Percentiles rank a stretch among this genome's conserved stretches.
phyloP scores from a whole-genome alignment of 31 red algal genomes.

The Odonthalia washingtoniensis region DNA sequence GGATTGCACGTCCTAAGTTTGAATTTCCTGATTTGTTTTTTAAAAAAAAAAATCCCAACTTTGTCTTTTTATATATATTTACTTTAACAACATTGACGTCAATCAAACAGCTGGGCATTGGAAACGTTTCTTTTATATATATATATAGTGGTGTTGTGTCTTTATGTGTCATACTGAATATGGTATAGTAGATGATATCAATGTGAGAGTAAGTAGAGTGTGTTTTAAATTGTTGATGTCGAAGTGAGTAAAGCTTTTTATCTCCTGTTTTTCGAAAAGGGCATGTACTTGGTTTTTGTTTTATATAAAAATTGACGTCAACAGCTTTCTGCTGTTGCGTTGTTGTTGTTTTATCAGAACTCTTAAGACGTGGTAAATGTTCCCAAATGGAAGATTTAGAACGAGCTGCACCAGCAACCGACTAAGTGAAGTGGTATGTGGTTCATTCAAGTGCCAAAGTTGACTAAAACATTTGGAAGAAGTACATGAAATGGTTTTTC shows the following conservation, averaged over 20 bases:
- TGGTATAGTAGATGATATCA: slow-evolving; percentile 77
- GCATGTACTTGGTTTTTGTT: slow-evolving; percentile 73
- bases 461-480: no score
- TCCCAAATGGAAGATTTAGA: slow-evolving; percentile 82
- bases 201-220: slow-evolving; percentile 89
- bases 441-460: no score
- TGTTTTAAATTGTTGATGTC: slow-evolving; percentile 83
- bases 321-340: slow-evolving; percentile 55
- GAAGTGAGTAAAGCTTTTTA: slow-evolving; percentile 90
- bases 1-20: slow-evolving; percentile 51
- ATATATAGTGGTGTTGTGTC: no score
- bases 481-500: no score
- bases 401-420: slow-evolving; percentile 34
- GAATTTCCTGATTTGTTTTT: slow-evolving; percentile 86
- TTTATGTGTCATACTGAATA: not conserved
- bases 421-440: slow-evolving; percentile 68
- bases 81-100: slow-evolving; percentile 83
- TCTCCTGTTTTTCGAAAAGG: slow-evolving; percentile 88
- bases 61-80: slow-evolving; percentile 77
- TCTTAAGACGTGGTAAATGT: slow-evolving; percentile 70
- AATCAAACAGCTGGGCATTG: slow-evolving; percentile 75
- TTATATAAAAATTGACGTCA: slow-evolving; percentile 54
- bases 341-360: slow-evolving; percentile 72
- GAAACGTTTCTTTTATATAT: slow-evolving; percentile 87
- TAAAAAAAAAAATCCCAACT: slow-evolving; percentile 94